These are phyloP conservation scores for Candida bentonensis DNA, from an alignment of 805 yeast genomes.

Conservation along the genomic window DNA sequence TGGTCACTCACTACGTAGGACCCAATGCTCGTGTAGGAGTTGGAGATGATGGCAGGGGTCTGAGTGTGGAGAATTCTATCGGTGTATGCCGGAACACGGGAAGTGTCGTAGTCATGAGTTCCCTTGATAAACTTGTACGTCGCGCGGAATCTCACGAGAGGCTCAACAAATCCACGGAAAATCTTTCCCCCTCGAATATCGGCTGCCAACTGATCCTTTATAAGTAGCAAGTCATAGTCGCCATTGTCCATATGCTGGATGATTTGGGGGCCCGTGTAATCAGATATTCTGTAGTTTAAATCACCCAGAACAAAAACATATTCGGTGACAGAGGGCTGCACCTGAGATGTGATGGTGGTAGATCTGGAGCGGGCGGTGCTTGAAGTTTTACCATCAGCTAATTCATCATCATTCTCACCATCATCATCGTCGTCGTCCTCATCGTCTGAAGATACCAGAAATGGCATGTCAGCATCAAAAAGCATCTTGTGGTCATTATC, in stretches of 20 bases:
- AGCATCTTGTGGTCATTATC: slow-evolving; percentile 14
- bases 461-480: slow-evolving; percentile 19
- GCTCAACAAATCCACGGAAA: slow-evolving; percentile 32
- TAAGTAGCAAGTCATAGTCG: slow-evolving; percentile 21
- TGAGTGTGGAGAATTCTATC: slow-evolving; percentile 33
- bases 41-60: slow-evolving; percentile 9
- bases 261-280: slow-evolving; percentile 17
- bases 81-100: slow-evolving; percentile 38
- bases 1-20: slow-evolving; percentile 35
- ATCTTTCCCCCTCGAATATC: slow-evolving; percentile 22
- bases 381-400: slow-evolving; percentile 1
- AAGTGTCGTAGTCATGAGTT: slow-evolving; percentile 11
- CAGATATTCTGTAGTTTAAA: slow-evolving; percentile 31
- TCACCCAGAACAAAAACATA: slow-evolving; percentile 31
- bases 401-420: not conserved
- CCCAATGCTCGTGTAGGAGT: slow-evolving; percentile 12
- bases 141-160: slow-evolving; percentile 31
- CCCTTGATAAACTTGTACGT: slow-evolving; percentile 30
- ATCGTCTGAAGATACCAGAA: slow-evolving; percentile 7
- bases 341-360: slow-evolving; percentile 6
- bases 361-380: slow-evolving; percentile 4
- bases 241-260: slow-evolving; percentile 16
- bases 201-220: slow-evolving; percentile 28
- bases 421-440: slow-evolving; percentile 9
- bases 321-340: not conserved